These are phyloP conservation scores for Ophiostoma perfectum DNA, from an alignment of 2,329 filamentous ascomycete species.

Conservation along the genomic window DNA sequence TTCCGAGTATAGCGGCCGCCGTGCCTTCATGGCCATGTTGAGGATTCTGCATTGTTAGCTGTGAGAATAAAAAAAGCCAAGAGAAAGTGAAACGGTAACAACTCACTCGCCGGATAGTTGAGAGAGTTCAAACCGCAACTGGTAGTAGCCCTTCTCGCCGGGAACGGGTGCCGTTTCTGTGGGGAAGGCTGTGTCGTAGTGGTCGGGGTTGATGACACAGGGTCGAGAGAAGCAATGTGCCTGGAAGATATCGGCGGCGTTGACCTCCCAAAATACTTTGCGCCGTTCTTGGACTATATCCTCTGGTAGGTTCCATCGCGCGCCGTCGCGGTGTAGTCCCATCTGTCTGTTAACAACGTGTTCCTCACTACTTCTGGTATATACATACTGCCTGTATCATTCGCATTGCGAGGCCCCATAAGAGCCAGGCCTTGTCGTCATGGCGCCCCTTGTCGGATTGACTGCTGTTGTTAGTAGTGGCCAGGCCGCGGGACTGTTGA, in stretches of 20 bases:
- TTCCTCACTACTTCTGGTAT: background rate
- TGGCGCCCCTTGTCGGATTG: slow-evolving; percentile 17
- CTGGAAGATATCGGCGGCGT: slow-evolving; percentile 20
- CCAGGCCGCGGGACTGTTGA: background rate
- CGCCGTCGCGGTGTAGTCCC: background rate
- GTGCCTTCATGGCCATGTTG: slow-evolving; percentile 21
- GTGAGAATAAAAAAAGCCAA: background rate
- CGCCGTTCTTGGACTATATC: slow-evolving; percentile 10
- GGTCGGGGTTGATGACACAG: slow-evolving; percentile 17
- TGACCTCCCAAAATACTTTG: slow-evolving; percentile 22
- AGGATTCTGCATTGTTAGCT: slow-evolving; percentile 14
- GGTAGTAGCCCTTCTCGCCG: background rate
- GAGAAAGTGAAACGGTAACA: too few relatives aligned
- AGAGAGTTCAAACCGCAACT: background rate
- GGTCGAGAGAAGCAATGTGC: slow-evolving; percentile 20
- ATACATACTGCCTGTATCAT: slow-evolving; percentile 17
- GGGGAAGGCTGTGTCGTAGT: slow-evolving; percentile 19
- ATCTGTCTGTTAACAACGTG: background rate
- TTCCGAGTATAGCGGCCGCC: slow-evolving; percentile 14
- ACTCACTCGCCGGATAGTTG: background rate
- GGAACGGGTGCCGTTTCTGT: background rate
- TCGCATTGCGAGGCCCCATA: slow-evolving; percentile 18
- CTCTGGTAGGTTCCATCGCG: background rate
- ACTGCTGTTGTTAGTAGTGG: background rate
- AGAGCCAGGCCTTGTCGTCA: slow-evolving; percentile 17